phyloP scores from a whole-genome alignment of 345 rosid genomes.

The Pelargonium nanum region DNA sequence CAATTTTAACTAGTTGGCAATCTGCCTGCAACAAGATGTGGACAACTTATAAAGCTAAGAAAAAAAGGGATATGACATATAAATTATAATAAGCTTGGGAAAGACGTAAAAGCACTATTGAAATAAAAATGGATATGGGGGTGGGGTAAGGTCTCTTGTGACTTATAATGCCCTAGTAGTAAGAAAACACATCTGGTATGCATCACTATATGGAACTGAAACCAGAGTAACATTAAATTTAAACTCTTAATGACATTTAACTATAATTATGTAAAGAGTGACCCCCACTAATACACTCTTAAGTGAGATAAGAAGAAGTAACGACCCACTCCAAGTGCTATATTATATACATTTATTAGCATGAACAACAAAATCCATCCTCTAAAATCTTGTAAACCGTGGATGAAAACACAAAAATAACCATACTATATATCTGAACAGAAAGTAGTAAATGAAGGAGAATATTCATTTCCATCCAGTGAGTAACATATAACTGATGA shows the following conservation, averaged over 20 bases:
- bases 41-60: constrained; percentile 15
- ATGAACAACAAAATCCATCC: background rate
- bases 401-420: background rate
- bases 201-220: no score
- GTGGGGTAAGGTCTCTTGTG: background rate
- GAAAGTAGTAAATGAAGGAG: background rate
- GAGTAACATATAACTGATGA: background rate
- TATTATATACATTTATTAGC: background rate
- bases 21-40: constrained; percentile 51
- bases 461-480: background rate
- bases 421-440: background rate
- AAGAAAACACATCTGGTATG: no score
- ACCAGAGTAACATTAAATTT: no score
- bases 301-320: no score
- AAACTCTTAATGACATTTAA: no score
- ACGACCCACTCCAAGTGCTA: no score
- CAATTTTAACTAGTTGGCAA: constrained; percentile 49
- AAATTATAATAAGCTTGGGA: background rate
- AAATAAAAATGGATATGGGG: background rate
- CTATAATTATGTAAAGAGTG: no score
- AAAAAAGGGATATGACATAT: background rate
- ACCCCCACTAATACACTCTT: no score
- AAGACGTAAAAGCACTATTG: background rate
- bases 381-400: background rate
- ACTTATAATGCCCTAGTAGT: background rate